Conservation (phyloP, 1,139 yeast genomes). For the Debaryomyces nepalensis region DNA sequence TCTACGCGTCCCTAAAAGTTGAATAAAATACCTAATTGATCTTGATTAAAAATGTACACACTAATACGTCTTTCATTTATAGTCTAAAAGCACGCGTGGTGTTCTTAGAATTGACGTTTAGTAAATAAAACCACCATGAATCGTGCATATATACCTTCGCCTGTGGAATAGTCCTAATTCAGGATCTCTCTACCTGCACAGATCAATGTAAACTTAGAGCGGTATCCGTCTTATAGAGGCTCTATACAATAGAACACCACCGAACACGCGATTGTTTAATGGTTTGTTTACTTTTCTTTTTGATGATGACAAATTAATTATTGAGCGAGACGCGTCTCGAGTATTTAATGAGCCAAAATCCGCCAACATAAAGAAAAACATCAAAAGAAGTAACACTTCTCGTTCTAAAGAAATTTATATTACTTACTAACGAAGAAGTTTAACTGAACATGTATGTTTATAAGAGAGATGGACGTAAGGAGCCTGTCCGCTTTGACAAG, state of each 20-base stretch:
- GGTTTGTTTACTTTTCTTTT: conserved; percentile 2
- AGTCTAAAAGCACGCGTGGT: no score
- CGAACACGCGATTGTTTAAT: background rate
- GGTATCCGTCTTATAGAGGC: background rate
- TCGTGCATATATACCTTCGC: background rate
- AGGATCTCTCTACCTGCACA: conserved; percentile 3
- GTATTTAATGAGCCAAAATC: conserved; percentile 13
- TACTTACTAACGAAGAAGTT: conserved; percentile 7
- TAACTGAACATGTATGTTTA: conserved; percentile 49
- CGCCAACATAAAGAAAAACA: conserved; percentile 2
- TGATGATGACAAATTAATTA: conserved; percentile 7
- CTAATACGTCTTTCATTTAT: conserved; percentile 2
- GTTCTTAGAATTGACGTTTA: conserved; percentile 5
- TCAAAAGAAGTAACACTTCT: conserved; percentile 8
- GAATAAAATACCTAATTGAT: no score
- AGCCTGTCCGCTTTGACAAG: conserved; percentile 80
- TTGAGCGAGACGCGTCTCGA: conserved; percentile 15
- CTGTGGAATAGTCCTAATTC: background rate
- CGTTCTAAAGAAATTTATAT: conserved; percentile 6
- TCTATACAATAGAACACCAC: background rate
- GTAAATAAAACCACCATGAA: conserved; percentile 2
- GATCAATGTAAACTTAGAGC: background rate
- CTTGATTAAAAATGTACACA: no score
- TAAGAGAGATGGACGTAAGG: conserved; percentile 79
- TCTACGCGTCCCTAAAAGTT: background rate